Percentiles rank a stretch among this genome's conserved stretches.
These are phyloP conservation scores for Lithospermum erythrorhizon DNA, from an alignment of 257 asterid genomes.

Conservation along the genomic window DNA sequence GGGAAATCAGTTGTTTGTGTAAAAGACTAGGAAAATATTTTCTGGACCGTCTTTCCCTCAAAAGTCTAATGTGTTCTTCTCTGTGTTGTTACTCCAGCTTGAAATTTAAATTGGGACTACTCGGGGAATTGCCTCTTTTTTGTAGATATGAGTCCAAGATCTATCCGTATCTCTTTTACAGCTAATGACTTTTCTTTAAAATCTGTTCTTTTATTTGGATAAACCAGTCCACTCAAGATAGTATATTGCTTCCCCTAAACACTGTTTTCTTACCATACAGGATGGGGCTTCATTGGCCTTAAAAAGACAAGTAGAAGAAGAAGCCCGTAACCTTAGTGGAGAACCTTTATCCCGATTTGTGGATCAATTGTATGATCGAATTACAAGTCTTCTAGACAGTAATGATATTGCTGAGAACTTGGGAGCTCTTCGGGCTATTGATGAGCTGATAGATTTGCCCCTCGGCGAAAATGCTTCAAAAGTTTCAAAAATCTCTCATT, in stretches of 20 bases:
- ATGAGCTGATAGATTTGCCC: conserved; percentile 85
- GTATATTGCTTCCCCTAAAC: background rate
- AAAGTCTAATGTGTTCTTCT: background rate
- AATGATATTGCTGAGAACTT: conserved; percentile 78
- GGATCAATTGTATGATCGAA: conserved; percentile 82
- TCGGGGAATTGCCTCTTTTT: background rate
- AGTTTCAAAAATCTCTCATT: conserved; percentile 69
- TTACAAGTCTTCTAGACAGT: conserved; percentile 72
- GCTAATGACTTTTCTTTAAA: background rate
- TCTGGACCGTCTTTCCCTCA: background rate
- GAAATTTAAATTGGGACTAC: background rate
- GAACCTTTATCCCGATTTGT: conserved; percentile 82
- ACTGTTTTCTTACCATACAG: conserved; percentile 24
- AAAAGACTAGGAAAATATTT: background rate
- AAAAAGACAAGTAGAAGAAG: conserved; percentile 77
- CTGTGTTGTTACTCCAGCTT: background rate
- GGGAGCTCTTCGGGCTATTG: conserved; percentile 96
- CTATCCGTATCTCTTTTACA: background rate
- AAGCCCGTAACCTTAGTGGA: conserved; percentile 79
- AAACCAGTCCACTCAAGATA: background rate
- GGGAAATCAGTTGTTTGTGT: background rate
- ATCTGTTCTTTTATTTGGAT: background rate
- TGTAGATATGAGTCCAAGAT: background rate
- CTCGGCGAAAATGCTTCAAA: conserved; percentile 87
- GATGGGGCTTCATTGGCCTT: conserved; percentile 78